Percentiles rank a stretch among this genome's conserved stretches.
These are phyloP conservation scores for Filosporella fistucella DNA, from an alignment of 495 filamentous ascomycete species.

Conservation along the genomic window DNA sequence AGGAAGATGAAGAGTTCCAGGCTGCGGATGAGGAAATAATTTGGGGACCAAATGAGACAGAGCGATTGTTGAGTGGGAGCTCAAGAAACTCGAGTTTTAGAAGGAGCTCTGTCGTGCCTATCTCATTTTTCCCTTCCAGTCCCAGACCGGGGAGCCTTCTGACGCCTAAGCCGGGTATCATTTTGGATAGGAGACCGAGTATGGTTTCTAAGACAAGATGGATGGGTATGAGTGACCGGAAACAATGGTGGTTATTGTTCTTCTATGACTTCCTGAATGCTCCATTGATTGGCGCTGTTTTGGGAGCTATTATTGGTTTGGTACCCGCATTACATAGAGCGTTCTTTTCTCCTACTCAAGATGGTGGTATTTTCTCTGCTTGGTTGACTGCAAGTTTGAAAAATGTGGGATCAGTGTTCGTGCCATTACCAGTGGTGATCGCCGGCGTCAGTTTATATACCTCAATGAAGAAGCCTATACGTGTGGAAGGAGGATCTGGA, in stretches of 20 bases:
- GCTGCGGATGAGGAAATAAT: too few relatives aligned
- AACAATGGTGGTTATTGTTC: conserved; percentile 36
- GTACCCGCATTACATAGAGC: conserved; percentile 55
- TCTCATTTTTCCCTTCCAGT: conserved; percentile 17
- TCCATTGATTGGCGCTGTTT: conserved; percentile 57
- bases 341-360: conserved; percentile 57
- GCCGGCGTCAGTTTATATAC: conserved; percentile 65
- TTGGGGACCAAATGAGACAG: too few relatives aligned
- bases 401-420: conserved; percentile 67
- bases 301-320: conserved; percentile 60
- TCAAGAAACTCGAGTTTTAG: conserved; percentile 4
- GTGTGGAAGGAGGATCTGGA: conserved; percentile 20
- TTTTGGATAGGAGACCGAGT: conserved; percentile 22
- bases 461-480: conserved; percentile 46
- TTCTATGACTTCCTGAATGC: conserved; percentile 56
- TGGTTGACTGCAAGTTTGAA: conserved; percentile 66
- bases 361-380: conserved; percentile 67
- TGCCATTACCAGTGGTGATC: conserved; percentile 65
- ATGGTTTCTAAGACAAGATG: conserved; percentile 30
- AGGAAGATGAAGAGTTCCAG: conserved; percentile 21
- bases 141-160: background rate
- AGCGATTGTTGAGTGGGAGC: too few relatives aligned
- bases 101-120: background rate
- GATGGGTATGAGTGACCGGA: conserved; percentile 30
- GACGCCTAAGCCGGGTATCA: conserved; percentile 8